Evolutionary conservation across 495 filamentous ascomycete species (phyloP).

Genomic region (Penicillium verhagenii): DNA sequence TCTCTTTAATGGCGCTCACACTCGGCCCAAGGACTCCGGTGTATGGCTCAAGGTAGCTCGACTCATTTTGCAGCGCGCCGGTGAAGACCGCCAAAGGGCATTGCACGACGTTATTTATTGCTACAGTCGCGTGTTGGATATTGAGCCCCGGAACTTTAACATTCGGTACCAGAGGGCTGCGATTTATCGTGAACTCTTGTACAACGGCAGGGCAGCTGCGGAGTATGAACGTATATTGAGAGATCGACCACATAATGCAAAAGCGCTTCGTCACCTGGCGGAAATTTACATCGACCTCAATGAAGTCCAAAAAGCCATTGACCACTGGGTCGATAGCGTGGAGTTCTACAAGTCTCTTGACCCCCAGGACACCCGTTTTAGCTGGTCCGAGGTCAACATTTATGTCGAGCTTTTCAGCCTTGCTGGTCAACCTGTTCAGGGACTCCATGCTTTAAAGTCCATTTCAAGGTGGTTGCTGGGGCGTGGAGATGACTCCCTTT

Average conservation of each 20-base stretch:
- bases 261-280: conserved; percentile 61
- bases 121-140: conserved; percentile 65
- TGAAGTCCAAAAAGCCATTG: conserved; percentile 55
- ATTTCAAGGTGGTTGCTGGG: conserved; percentile 81
- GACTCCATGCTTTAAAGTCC: conserved; percentile 63
- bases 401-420: conserved; percentile 77
- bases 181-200: conserved; percentile 55
- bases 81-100: conserved; percentile 48
- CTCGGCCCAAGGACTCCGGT: conserved; percentile 62
- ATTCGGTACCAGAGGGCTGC: conserved; percentile 61
- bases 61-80: conserved; percentile 61
- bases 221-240: conserved; percentile 66
- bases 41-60: conserved; percentile 69
- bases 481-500: conserved; percentile 69
- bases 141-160: conserved; percentile 56
- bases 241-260: conserved; percentile 56
- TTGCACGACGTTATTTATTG: conserved; percentile 63
- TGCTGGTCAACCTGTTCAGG: conserved; percentile 58
- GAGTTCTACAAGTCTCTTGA: conserved; percentile 48
- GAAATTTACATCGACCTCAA: conserved; percentile 61
- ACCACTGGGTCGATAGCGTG: conserved; percentile 62
- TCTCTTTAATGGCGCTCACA: conserved; percentile 68
- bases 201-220: conserved; percentile 52
- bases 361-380: conserved; percentile 54
- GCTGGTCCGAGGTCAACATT: conserved; percentile 82